phyloP scores from a whole-genome alignment of 208 protist genomes.

The Paratrypanosoma confusum region DNA sequence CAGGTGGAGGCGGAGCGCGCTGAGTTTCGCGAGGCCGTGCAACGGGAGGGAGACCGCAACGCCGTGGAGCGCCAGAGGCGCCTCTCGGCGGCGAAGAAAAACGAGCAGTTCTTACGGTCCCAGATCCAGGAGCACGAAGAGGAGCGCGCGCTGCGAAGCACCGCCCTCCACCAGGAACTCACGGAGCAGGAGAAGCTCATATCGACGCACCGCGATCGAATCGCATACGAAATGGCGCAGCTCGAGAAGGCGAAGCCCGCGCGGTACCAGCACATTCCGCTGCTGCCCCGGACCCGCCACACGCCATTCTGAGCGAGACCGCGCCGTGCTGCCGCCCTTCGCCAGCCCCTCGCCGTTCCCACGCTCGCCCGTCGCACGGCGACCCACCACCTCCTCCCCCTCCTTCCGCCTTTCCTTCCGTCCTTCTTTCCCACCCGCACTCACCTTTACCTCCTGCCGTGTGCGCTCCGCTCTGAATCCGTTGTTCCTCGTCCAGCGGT shows the following conservation, averaged over 20 bases:
- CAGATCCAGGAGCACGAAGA: constrained; percentile 44
- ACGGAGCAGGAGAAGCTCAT: constrained; percentile 49
- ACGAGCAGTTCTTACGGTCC: constrained; percentile 49
- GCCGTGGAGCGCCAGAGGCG: constrained; percentile 29
- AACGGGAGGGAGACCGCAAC: constrained; percentile 14
- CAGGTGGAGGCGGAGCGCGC: constrained; percentile 27
- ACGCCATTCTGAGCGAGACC: constrained; percentile 15
- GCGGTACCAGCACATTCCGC: constrained; percentile 59
- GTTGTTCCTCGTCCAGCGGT: too few species aligned
- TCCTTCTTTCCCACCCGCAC: too few species aligned
- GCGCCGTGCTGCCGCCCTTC: background rate
- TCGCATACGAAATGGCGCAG: constrained; percentile 57
- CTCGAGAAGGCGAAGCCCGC: constrained; percentile 65
- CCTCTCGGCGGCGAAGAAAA: constrained; percentile 35
- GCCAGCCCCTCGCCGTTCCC: background rate
- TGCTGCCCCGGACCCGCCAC: constrained; percentile 35
- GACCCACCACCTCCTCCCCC: too few species aligned
- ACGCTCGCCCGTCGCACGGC: too few species aligned
- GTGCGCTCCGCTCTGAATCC: too few species aligned
- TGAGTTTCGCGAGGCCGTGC: constrained; percentile 32
- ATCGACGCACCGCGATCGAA: constrained; percentile 41
- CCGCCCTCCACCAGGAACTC: constrained; percentile 27
- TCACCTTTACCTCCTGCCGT: too few species aligned
- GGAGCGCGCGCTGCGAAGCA: constrained; percentile 26
- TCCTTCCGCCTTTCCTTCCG: too few species aligned